phyloP scores from a whole-genome alignment of 192 early-diverging fungal species.

The Funneliformis geosporum region DNA sequence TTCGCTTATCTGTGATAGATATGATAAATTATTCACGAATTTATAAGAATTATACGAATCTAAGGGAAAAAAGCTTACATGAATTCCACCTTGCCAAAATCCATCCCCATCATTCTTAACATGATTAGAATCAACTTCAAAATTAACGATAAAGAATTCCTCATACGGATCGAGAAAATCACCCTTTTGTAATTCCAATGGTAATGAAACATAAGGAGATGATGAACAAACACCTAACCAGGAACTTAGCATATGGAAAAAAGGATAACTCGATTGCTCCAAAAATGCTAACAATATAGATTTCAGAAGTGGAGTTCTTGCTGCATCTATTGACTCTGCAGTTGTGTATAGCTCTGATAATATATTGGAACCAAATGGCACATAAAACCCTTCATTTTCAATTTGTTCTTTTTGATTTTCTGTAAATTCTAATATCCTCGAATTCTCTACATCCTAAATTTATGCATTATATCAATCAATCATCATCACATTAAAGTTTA shows the following conservation, averaged over 20 bases:
- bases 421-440: not conserved
- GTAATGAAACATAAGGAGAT: not conserved
- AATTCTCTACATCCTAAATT: constrained; percentile 16
- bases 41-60: not conserved
- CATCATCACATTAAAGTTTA: not conserved
- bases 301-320: constrained; percentile 24
- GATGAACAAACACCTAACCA: constrained; percentile 37
- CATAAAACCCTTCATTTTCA: constrained; percentile 34
- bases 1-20: constrained; percentile 26
- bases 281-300: constrained; percentile 36
- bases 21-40: not conserved
- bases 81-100: constrained; percentile 14
- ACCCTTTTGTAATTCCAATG: not conserved
- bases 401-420: constrained; percentile 13
- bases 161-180: constrained; percentile 30
- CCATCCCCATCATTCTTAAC: not conserved
- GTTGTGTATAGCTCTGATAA: constrained; percentile 32
- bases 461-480: not conserved
- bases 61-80: not conserved
- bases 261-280: constrained; percentile 36
- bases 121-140: not conserved
- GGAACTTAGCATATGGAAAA: constrained; percentile 36
- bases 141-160: constrained; percentile 40
- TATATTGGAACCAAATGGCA: constrained; percentile 40
- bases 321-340: constrained; percentile 24